Evolutionary conservation across 106 monocot genomes (phyloP), one percentile per base, ranked within the genome.

Genomic region (Dioscorea alata): DNA sequence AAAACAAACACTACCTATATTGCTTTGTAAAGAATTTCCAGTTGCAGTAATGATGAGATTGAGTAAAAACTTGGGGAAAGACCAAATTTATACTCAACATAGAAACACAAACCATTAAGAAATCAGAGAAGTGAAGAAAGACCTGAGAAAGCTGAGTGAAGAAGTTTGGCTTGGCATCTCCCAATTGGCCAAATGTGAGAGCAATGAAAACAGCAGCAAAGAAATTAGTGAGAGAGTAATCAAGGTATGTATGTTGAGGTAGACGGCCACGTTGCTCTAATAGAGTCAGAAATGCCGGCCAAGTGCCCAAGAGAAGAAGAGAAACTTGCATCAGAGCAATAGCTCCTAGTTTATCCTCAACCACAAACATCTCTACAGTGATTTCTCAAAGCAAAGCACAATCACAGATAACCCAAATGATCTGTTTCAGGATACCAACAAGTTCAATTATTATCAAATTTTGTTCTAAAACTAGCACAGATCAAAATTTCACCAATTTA

Each of bases 111-210:
- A 42, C 10, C 42, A 42, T 3, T 42, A 6, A 42, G 42, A 42
- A 42, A 3, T 2, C 6, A 42, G 42, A 42, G 42, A 42, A 42
- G 42, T 42, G 10, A 42, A 42, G 42, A 42, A 22, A 14, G 18
- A 84, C 93, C 89, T 94, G 89, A 33, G 84, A 52, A 60, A 94
- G 89, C 72, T 94, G 93, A 48, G 89, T 94, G 49, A 94, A 68
- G 68, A 94, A 94, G 75, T 93, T 94, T 33, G 93, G 93, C 84
- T 84, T 86, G 70, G 76, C 57, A 22, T 81, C 75, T 48, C 93
- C 93, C 63, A 89, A 84, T 68, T 94, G 89, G 13, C 93, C 89
- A 71, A 89, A 86, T 6, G 93, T 82, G 8, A 94, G 54, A 48
- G 93, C 93, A 66, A 94, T 84, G 22, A 94, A 20, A 21, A 94